A percentile compares a stretch with the other conserved stretches of the same genome.
Evolutionary conservation across 176 grass and related monocot genomes (phyloP).

Genomic region (Echinochloa phyllopogon): DNA sequence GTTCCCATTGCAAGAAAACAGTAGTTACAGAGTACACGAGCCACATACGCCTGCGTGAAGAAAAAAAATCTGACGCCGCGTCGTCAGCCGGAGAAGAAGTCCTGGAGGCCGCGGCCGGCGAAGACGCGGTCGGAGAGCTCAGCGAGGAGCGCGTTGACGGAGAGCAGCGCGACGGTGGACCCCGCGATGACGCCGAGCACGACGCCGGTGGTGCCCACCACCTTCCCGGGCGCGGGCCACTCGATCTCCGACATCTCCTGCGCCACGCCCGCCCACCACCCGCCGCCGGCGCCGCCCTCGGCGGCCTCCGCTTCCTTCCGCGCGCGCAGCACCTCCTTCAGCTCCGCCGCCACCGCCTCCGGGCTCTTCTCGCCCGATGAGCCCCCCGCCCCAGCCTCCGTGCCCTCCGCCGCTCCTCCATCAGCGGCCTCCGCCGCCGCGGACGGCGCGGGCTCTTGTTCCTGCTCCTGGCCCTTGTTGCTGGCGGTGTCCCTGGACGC

Average conservation of each 20-base stretch:
- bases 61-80: neutral
- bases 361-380: constrained; percentile 4
- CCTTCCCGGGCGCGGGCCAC: constrained; percentile 80
- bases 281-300: neutral
- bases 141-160: constrained; percentile 81
- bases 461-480: constrained; percentile 42
- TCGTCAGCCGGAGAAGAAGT: constrained; percentile 72
- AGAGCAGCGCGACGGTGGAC: constrained; percentile 76
- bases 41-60: neutral
- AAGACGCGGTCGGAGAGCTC: constrained; percentile 88
- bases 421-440: constrained; percentile 18
- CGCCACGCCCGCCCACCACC: constrained; percentile 58
- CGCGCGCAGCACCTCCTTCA: constrained; percentile 80
- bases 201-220: constrained; percentile 87
- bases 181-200: constrained; percentile 90
- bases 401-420: neutral
- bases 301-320: constrained; percentile 59
- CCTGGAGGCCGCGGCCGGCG: constrained; percentile 78
- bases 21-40: neutral
- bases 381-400: neutral
- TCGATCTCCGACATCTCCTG: constrained; percentile 85
- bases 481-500: constrained; percentile 41
- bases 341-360: constrained; percentile 72
- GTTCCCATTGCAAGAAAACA: neutral
- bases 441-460: constrained; percentile 22